Evolutionary conservation across 2,329 filamentous ascomycete genomes (phyloP).

Genomic region (Stagonosporopsis vannaccii): DNA sequence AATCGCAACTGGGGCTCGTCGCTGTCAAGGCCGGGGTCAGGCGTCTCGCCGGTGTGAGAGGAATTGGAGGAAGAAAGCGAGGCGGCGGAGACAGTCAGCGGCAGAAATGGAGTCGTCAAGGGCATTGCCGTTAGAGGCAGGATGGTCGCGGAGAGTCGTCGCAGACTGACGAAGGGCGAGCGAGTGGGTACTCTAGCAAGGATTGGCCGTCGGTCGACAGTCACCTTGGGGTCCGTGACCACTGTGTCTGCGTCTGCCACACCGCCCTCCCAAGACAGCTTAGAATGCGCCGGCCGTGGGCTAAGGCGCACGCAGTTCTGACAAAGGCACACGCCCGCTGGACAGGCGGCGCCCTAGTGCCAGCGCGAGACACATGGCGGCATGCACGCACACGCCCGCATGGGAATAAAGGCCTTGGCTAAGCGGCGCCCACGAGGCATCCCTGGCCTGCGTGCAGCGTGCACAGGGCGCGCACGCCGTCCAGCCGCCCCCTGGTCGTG

Average conservation of each 20-base stretch:
- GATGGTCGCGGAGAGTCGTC: conserved; percentile 43
- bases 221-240: conserved; percentile 28
- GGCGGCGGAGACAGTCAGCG: conserved; percentile 32
- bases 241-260: conserved; percentile 35
- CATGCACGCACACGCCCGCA: conserved; percentile 32
- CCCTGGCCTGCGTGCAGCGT: conserved; percentile 33
- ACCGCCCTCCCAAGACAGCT: conserved; percentile 41
- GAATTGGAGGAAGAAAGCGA: conserved; percentile 24
- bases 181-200: conserved; percentile 48
- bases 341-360: conserved; percentile 26
- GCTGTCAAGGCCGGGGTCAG: conserved; percentile 15
- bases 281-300: conserved; percentile 35
- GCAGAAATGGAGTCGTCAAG: conserved; percentile 41
- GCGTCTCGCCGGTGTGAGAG: conserved; percentile 16
- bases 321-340: conserved; percentile 34
- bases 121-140: conserved; percentile 45
- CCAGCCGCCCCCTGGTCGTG: conserved; percentile 18
- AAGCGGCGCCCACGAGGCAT: conserved; percentile 45
- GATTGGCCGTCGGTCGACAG: conserved; percentile 27
- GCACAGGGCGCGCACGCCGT: conserved; percentile 21
- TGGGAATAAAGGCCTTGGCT: conserved; percentile 42
- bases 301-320: conserved; percentile 41
- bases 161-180: conserved; percentile 40
- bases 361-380: conserved; percentile 41
- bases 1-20: conserved; percentile 16